Base-by-base conservation (phyloP, 2,329 filamentous ascomycete genomes). In the Corynespora cassiicola region DNA sequence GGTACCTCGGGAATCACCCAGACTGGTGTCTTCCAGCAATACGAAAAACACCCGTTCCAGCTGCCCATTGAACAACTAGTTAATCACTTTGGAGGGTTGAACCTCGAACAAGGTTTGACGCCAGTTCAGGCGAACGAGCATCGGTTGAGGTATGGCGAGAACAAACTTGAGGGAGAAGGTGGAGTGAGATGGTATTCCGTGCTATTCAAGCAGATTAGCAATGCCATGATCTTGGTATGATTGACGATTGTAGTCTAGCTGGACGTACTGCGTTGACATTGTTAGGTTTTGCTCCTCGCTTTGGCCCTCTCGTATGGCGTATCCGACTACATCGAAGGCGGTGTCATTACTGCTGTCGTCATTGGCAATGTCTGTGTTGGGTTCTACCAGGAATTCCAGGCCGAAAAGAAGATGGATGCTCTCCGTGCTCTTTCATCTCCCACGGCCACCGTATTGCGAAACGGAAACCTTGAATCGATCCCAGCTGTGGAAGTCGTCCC, bases 401-500 rank as follows among this genome's bases (percentile, higher is more conserved):
- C 69, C 6, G 66, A 67, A 38, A 72, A 71, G 57, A 72, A 66
- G n/a, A 72, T 72, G 69, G 67, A 71, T 36, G 70, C 66, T 2
- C 54, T 72, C 2, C 52, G 63, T 28, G 68, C 65, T 4, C 52
- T 72, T 7, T 63, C 57, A 36, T 71, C 68, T 3, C 69, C 69
- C 2, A 72, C 69, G 2, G 69, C 69, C 2, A 61, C 47, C 47
- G 38, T 45, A 2, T 61, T 82, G 14, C 73, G 81, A 19, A 73
- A 80, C 49, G 77, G 79, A 6, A 72, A 72, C 23, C 58, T 76
- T 29, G 63, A 69, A 25, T 68, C 71, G 6, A 68, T 81, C 18
- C 73, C 75, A 10, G 74, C 78, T 24, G 73, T 74, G 7, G 75
- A 80, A 31, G 69, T 87, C 26, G 83, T 87, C 32, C 76, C 75